Percentiles rank a stretch among this genome's conserved stretches.
Evolutionary conservation across 2,329 filamentous ascomycete genomes (phyloP).

Genomic region (Diatrype stigma): DNA sequence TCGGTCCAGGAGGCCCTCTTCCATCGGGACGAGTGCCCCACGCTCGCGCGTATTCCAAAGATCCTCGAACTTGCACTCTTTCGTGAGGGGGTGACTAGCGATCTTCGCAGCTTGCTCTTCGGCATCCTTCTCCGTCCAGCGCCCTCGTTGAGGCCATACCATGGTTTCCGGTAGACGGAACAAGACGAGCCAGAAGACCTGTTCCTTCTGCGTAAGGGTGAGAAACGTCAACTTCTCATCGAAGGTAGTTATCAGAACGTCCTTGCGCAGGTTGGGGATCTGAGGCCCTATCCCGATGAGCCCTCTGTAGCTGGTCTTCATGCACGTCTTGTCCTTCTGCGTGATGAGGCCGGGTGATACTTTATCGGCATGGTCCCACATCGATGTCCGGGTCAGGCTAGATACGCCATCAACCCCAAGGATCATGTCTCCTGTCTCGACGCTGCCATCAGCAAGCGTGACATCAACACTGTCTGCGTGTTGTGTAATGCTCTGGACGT

Average conservation of each 20-base stretch:
- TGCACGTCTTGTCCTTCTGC: conserved; percentile 11
- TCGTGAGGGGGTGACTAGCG: conserved; percentile 23
- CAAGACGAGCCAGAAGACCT: conserved; percentile 19
- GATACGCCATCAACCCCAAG: conserved; percentile 13
- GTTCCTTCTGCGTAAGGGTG: too few species aligned
- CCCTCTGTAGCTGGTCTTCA: background rate
- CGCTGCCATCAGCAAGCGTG: conserved; percentile 5
- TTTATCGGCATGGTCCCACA: conserved; percentile 19
- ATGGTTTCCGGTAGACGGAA: conserved; percentile 21
- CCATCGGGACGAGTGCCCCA: conserved; percentile 20
- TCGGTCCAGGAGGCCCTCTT: conserved; percentile 30
- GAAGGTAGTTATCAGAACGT: too few species aligned
- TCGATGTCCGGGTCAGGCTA: conserved; percentile 9
- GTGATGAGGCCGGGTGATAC: conserved; percentile 8
- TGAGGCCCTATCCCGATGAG: background rate
- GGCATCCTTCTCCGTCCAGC: conserved; percentile 28
- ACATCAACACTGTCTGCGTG: conserved; percentile 5
- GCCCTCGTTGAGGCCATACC: conserved; percentile 12
- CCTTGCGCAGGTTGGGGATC: too few species aligned
- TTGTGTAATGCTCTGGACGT: conserved; percentile 4
- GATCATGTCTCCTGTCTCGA: conserved; percentile 11
- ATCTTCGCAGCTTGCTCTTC: conserved; percentile 26
- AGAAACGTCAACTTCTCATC: too few species aligned
- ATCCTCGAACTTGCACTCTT: conserved; percentile 28
- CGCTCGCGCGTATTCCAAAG: conserved; percentile 25